A percentile compares a stretch with the other conserved stretches of the same genome.
phyloP scores from a whole-genome alignment of 148 eudicot species.

The Polygonum maritimum region DNA sequence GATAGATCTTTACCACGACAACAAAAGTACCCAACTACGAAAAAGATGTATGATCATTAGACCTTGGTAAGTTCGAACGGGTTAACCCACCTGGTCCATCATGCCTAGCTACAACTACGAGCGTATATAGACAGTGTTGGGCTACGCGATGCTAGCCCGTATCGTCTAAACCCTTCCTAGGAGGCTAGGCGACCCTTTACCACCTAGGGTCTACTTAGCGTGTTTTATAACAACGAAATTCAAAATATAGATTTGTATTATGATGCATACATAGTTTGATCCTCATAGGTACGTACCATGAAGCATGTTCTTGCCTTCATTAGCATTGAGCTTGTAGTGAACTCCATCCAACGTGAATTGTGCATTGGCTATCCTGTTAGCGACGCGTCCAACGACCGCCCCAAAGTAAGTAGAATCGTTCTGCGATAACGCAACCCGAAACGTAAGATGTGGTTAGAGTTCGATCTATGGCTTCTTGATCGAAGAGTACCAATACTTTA shows the following conservation, averaged over 20 bases:
- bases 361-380: slow-evolving; percentile 73
- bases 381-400: slow-evolving; percentile 75
- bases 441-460: no score
- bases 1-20: neutral
- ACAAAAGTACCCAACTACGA: neutral
- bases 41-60: neutral
- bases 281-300: slow-evolving; percentile 45
- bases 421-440: slow-evolving; percentile 18
- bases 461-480: neutral
- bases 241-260: no score
- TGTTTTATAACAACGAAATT: no score
- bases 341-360: slow-evolving; percentile 49
- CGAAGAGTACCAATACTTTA: neutral
- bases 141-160: no score
- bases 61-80: no score
- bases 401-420: slow-evolving; percentile 57
- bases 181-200: no score
- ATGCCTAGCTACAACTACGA: no score
- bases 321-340: slow-evolving; percentile 48
- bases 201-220: no score
- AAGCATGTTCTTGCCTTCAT: slow-evolving; percentile 52
- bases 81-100: no score
- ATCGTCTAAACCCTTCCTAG: no score
- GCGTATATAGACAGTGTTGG: no score
- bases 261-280: no score